Evolutionary conservation across 805 yeast species (phyloP), one percentile per base, ranked within the genome.

Genomic region (Candida ortonii): DNA sequence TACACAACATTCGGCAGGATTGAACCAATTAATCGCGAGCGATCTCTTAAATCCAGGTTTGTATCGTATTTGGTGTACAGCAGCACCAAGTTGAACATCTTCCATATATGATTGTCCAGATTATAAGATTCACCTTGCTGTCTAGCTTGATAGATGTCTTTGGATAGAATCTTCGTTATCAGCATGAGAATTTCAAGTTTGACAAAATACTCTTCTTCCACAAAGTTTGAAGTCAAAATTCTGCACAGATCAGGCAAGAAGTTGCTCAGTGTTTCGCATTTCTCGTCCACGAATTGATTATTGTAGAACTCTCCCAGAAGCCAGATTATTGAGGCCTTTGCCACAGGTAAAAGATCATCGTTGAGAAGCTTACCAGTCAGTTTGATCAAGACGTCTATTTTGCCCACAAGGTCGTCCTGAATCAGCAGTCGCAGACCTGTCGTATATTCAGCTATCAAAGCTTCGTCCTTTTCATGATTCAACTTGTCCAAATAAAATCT

Each of bases 281-380:
- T 55, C 38, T 14, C 22, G 16, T 40, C 43, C 6, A 33, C 18
- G 22, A 38, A 41, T 8, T 32, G 36, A 22, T 23, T 25, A 25
- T 40, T 52, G 0, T 80, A 68, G 53, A 80, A 81, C 52, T 93
- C 97, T 4, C 97, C 96, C 33, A 90, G 72, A 7, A 90, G 68
- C 97, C 97, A 93, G 6, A 90, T 70, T 8, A 89, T 79, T 29
- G 90, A 83, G 1, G 95, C 87, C 45, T 79, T 76, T 0, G 97
- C 94, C 12, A 47, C 39, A 13, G 53, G 31, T 7, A 50, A 40
- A 16, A 49, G 39, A 10, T 31, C 35, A 13, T 34, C 46, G 25
- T 25, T 46, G 21, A 54, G 30, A 21, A 62, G 31, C 30, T 51
- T 55, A 4, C 59, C 55, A 7, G 52, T 43, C 12, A 86, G 61